Evolutionary conservation across 805 yeast species (phyloP).

Genomic region (Wickerhamiella occidentalis): DNA sequence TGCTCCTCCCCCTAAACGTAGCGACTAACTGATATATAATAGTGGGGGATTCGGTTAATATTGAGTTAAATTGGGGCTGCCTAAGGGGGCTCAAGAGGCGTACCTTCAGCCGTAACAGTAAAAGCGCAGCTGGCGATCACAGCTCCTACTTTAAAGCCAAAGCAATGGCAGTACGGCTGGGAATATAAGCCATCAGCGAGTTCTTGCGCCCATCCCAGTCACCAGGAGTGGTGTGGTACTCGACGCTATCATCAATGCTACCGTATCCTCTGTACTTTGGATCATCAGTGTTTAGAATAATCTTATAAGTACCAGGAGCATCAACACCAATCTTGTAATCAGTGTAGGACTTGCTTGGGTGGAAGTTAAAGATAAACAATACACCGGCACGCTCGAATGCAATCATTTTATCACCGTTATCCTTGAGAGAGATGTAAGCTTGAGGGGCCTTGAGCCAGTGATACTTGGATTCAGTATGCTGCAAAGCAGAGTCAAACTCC

Average conservation of each 20-base stretch:
- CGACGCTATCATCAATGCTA: conserved; percentile 44
- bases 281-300: conserved; percentile 66
- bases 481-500: conserved; percentile 79
- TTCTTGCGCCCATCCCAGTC: conserved; percentile 73
- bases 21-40: no score
- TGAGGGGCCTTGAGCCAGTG: conserved; percentile 62
- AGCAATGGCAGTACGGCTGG: conserved; percentile 60
- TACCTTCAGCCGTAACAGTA: no score
- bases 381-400: conserved; percentile 82
- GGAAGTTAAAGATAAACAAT: conserved; percentile 79
- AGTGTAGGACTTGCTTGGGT: conserved; percentile 67
- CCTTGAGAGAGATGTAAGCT: conserved; percentile 78
- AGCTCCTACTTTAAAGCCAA: conserved; percentile 32
- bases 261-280: conserved; percentile 68
- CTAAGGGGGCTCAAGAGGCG: no score
- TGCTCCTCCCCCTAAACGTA: conserved; percentile 7
- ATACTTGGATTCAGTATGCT: conserved; percentile 53
- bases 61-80: neutral
- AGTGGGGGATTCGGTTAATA: no score
- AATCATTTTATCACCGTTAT: conserved; percentile 78
- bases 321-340: conserved; percentile 91
- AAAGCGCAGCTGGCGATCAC: no score
- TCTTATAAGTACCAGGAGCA: conserved; percentile 56
- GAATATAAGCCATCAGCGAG: conserved; percentile 65
- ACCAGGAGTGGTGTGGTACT: conserved; percentile 59